Conservation (phyloP, 75 land plant species). For the Sequoiadendron giganteum region DNA sequence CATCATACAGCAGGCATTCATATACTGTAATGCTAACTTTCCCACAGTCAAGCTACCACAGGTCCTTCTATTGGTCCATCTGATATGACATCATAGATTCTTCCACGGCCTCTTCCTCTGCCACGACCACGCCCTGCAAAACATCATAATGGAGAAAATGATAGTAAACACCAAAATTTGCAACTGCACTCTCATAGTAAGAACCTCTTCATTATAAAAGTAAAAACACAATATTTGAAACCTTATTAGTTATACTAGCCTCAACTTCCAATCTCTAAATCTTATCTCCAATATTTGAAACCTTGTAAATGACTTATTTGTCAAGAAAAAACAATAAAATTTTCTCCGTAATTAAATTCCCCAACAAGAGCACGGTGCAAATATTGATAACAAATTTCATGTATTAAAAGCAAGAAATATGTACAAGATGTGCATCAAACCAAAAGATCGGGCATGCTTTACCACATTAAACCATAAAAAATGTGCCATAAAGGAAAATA, state of each 20-base stretch:
- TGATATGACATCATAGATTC: conserved; percentile 13
- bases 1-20: not conserved
- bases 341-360: not conserved
- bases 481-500: not conserved
- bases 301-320: not conserved
- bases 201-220: not conserved
- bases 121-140: conserved; percentile 30
- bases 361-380: not conserved
- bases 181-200: not conserved
- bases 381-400: not conserved
- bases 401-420: not conserved
- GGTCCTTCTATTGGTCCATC: conserved; percentile 15
- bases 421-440: not conserved
- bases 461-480: not conserved
- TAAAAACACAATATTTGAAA: not conserved
- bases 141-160: not conserved
- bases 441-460: not conserved
- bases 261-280: too few species aligned
- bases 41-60: conserved; percentile 1
- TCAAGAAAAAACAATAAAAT: not conserved
- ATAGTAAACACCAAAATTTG: not conserved
- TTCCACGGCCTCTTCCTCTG: conserved; percentile 22
- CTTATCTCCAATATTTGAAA: too few species aligned
- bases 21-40: not conserved
- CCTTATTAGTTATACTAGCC: not conserved